Percentiles rank a stretch among this genome's conserved stretches.
These are phyloP conservation scores for Schwanniomyces occidentalis DNA, from an alignment of 805 yeast species.

Conservation along the genomic window DNA sequence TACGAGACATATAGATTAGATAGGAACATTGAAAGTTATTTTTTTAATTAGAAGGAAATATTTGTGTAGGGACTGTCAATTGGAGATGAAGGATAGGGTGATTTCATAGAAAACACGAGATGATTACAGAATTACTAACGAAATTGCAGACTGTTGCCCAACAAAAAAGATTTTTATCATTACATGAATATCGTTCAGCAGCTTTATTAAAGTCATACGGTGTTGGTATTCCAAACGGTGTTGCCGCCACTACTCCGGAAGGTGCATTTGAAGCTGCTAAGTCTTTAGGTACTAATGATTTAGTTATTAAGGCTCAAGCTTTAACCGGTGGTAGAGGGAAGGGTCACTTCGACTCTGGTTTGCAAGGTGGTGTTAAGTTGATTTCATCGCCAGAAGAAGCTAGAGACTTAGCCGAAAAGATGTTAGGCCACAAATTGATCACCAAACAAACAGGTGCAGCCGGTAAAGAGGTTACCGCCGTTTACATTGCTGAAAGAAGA, in stretches of 20 bases:
- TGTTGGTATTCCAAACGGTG: constrained; percentile 88
- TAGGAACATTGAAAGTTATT: too few relatives aligned
- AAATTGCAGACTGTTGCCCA: constrained; percentile 21
- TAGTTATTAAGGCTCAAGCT: constrained; percentile 98
- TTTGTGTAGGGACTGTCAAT: too few relatives aligned
- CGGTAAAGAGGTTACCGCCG: constrained; percentile 97
- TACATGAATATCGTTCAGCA: constrained; percentile 96
- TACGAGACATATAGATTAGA: too few relatives aligned
- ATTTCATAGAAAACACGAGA: background rate
- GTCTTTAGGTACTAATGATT: constrained; percentile 69
- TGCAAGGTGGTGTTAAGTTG: constrained; percentile 95
- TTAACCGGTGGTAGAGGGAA: constrained; percentile 99
- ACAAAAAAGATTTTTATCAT: constrained; percentile 72
- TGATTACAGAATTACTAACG: constrained; percentile 16
- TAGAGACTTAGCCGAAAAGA: constrained; percentile 77
- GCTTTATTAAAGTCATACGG: constrained; percentile 79
- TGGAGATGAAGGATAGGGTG: background rate
- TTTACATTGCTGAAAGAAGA: constrained; percentile 92
- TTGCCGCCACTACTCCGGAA: constrained; percentile 85
- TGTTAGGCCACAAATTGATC: constrained; percentile 90
- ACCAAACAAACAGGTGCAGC: constrained; percentile 98
- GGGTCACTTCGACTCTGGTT: constrained; percentile 94
- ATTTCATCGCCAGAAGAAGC: constrained; percentile 86
- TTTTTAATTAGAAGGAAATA: too few relatives aligned
- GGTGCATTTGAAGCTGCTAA: constrained; percentile 85